Percentiles rank a stretch among this genome's conserved stretches.
Evolutionary conservation across 495 filamentous ascomycete species (phyloP).

Genomic region (Alectoria sarmentosa): DNA sequence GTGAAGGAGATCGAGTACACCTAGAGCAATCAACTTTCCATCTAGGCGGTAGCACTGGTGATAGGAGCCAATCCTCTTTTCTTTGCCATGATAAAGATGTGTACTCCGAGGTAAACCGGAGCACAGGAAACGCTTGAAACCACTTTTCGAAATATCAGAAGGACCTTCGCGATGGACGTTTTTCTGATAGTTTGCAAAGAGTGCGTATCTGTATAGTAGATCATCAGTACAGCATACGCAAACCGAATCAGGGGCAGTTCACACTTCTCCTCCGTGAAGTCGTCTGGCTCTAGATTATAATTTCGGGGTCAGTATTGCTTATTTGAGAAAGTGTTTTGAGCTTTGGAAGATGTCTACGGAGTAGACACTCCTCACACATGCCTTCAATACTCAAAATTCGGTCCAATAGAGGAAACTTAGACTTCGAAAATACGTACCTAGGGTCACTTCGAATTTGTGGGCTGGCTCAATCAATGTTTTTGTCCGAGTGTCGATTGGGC

Average conservation of each 20-base stretch:
- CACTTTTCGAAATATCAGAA: slow-evolving; percentile 54
- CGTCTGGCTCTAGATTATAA: slow-evolving; percentile 70
- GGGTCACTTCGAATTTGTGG: slow-evolving; percentile 68
- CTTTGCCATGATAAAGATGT: slow-evolving; percentile 35
- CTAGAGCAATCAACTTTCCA: slow-evolving; percentile 79
- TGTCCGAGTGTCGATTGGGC: slow-evolving; percentile 45
- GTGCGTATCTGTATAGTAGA: slow-evolving; percentile 38
- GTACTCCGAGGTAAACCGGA: slow-evolving; percentile 61
- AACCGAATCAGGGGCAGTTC: slow-evolving; percentile 10
- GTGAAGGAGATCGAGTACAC: slow-evolving; percentile 82
- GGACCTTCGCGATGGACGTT: slow-evolving; percentile 69
- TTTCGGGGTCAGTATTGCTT: too few species aligned
- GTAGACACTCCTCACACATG: too few species aligned
- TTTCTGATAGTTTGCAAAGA: slow-evolving; percentile 84
- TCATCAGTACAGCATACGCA: background rate
- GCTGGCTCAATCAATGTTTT: slow-evolving; percentile 60
- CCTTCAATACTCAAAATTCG: too few species aligned
- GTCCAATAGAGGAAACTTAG: too few species aligned
- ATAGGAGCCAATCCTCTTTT: slow-evolving; percentile 72
- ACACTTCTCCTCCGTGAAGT: slow-evolving; percentile 83
- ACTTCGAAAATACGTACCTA: too few species aligned
- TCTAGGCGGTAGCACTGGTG: slow-evolving; percentile 94
- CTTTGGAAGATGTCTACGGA: too few species aligned
- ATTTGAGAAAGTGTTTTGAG: too few species aligned
- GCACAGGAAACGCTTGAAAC: slow-evolving; percentile 84